Evolutionary conservation across 1,139 yeast species (phyloP), one percentile per base, ranked within the genome.

Genomic region (Saccharomyces hybrid): DNA sequence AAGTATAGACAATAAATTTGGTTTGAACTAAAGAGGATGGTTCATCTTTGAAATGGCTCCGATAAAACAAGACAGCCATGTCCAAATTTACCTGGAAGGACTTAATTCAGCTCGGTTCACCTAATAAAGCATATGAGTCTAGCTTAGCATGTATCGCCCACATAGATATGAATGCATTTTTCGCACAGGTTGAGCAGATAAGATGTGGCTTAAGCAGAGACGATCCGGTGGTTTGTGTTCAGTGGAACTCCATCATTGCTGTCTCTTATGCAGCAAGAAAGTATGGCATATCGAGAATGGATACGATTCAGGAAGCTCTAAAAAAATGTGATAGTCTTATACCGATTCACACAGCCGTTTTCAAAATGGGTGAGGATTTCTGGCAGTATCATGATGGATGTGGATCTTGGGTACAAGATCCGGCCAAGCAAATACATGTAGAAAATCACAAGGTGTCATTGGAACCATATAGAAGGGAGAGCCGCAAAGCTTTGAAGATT

Each of bases 301-400:
- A 88, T 64, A 76, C 80, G 0, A 71, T 89, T 1, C 78, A 78
- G 9, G 78, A 82, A 1, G 97, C 97, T 1, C 74, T 75, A 56
- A 70, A 78, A 58, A 86, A 88, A 68, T 91, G 98, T 62, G 93
- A 95, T 1, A 71, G 78, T 42, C 69, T 93, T 13, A 77, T 86
- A 3, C 78, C 88, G 4, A 93, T 95, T 1, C 99, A 93, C 69
- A 96, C 97, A 0, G 97, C 98, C 0, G 96, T 93, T 0, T 93
- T 88, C 74, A 84, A 81, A 62, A 88, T 86, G 66, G 98, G 98
- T 1, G 90, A 88, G 56, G 79, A 84, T 13, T 79, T 80, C 53
- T 93, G 98, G 97, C 78, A 82, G 49, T 90, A 91, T 60, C 77
- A 74, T 51, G 80, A 78, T 49, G 72, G 71, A 4, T 68, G 62